A percentile compares a stretch with the other conserved stretches of the same genome.
Conservation (phyloP, 2,329 filamentous ascomycete species). For the Claviceps sp. region DNA sequence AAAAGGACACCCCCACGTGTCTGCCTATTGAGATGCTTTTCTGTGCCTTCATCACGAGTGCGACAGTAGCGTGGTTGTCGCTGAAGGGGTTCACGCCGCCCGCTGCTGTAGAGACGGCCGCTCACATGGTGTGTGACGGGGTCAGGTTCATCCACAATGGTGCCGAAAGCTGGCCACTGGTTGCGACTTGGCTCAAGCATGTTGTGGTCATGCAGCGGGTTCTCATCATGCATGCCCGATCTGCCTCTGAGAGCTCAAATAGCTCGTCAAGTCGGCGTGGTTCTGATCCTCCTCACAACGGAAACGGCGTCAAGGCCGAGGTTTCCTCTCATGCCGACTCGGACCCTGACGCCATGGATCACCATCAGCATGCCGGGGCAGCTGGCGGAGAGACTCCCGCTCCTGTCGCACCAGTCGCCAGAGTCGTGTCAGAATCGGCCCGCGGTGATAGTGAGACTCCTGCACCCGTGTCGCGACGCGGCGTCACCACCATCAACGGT, state of each 20-base stretch:
- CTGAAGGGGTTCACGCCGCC: slow-evolving; percentile 45
- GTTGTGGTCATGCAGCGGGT: slow-evolving; percentile 47
- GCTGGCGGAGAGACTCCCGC: slow-evolving; percentile 6
- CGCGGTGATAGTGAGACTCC: slow-evolving; percentile 42
- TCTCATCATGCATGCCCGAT: slow-evolving; percentile 32
- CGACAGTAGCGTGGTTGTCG: slow-evolving; percentile 48
- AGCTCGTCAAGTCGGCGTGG: slow-evolving; percentile 14
- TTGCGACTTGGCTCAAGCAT: slow-evolving; percentile 46
- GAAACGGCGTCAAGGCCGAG: slow-evolving; percentile 37
- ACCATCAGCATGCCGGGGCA: slow-evolving; percentile 29
- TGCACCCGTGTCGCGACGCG: slow-evolving; percentile 32
- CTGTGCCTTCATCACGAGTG: slow-evolving; percentile 46
- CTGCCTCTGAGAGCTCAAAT: slow-evolving; percentile 13
- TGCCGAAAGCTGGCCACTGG: slow-evolving; percentile 45
- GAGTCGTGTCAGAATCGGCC: slow-evolving; percentile 25
- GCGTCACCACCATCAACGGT: slow-evolving; percentile 46
- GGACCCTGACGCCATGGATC: slow-evolving; percentile 44
- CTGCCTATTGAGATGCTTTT: slow-evolving; percentile 53
- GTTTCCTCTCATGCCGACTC: slow-evolving; percentile 40
- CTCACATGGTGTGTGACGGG: slow-evolving; percentile 43
- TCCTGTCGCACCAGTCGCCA: slow-evolving; percentile 18
- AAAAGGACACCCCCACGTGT: slow-evolving; percentile 45
- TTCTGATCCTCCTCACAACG: slow-evolving; percentile 14
- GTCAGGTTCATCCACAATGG: slow-evolving; percentile 46
- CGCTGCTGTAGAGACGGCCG: slow-evolving; percentile 43